Base-by-base conservation (phyloP, 768 basidiomycete species). In the Suillus luteus region DNA sequence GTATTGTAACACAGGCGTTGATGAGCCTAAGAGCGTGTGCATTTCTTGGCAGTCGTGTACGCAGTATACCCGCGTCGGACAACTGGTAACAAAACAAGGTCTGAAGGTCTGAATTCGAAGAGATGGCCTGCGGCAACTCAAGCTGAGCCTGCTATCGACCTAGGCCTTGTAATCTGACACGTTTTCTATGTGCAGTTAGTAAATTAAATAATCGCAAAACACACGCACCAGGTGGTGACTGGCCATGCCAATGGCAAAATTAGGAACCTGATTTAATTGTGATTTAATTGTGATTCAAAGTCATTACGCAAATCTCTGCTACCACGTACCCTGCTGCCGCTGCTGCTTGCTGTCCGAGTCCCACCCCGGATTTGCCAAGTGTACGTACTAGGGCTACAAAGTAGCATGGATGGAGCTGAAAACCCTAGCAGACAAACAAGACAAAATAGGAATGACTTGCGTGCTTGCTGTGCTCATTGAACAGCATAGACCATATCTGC, bases 351-450 rank as follows among this genome's bases (percentile, higher is more conserved):
- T 54, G 19, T 35, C 19, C 52, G 12, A 35, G 19, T 35, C 19
- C 52, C n/a, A 35, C 52, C 52, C 52, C 33, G 31, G 52, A 54
- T 54, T 35, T 12, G 52, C 52, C 33, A 35, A 33, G 31, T 31
- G 31, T 52, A 52, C 51, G 51, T 52, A 52, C 51, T 52, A 52
- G 49, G 49, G 49, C 49, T 51, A 27, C 15, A 17, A 31, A 19
- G 35, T 33, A 33, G 11, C 33, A 54, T 37, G 10, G 24, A 19
- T 11, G n/a, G 12, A 33, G 55, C 55, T 38, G 55, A 38, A 40
- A 54, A 24, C 55, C 38, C 55, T 57, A 64, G 64, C 60, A 67
- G 69, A 74, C 73, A 74, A 74, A 74, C 68, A 74, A 76, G 67
- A 67, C 75, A 76, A 75, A 74, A 74, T 65, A 74, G 61, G 68